Evolutionary conservation across 805 yeast species (phyloP), one percentile per base, ranked within the genome.

Genomic region (Starmerella cellae): DNA sequence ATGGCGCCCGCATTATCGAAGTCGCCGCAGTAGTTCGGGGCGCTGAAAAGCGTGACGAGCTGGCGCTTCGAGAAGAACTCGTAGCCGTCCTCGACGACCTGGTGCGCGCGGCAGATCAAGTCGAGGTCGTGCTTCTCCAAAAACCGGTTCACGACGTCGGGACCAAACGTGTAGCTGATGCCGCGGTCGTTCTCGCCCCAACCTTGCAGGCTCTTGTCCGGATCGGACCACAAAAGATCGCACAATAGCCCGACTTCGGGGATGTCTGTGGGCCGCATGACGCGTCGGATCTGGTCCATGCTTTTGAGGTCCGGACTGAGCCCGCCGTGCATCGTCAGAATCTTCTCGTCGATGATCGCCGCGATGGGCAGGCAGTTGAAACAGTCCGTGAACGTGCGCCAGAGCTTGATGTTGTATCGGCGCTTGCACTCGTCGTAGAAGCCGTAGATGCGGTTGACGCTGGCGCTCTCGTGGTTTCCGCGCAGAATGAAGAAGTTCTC

Each of bases 141-240:
- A 62, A 88, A 88, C 65, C 97, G 73, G 53, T 94, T 82, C 42
- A 88, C 97, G 41, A 88, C 97, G 63, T 88, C 98, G 9, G 97
- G 97, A n/a, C 97, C 97, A 66, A 91, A 88, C n/a, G 97, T 88
- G 65, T 87, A 88, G 21, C 96, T 85, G 48, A 88, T 97, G 60
- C 97, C 97, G 67, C 98, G 82, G 68, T 91, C 98, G 63, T 91
- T 88, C 68, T 91, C 98, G 55, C 93, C 80, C 98, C 98, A 88
- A 17, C 97, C 98, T 27, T 91, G 84, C 55, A 88, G 87, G 65
- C 87, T 96, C 66, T 91, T 88, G 65, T 88, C 97, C 21, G 98
- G 98, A 63, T 88, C 98, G 2, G 95, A 82, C 98, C 98, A 88
- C 57, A 88, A 73, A 63, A 88, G 72, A 65, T 88, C 98, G 70